Evolutionary conservation across 352 stramenopile genomes (phyloP).

Genomic region (Phytophthora agathidicida): DNA sequence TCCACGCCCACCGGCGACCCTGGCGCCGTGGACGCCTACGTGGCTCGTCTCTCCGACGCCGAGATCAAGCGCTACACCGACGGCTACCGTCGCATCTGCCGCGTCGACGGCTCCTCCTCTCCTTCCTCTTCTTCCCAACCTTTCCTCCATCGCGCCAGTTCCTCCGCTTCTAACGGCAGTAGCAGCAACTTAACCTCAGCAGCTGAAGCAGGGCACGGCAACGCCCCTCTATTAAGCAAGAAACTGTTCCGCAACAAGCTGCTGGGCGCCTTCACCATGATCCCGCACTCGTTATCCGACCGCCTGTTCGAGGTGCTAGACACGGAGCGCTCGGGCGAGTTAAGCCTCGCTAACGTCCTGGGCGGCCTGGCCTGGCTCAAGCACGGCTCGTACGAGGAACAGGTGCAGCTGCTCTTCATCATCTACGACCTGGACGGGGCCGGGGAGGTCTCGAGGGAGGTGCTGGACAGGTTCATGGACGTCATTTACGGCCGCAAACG

Average conservation of each 20-base stretch:
- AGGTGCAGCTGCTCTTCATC: constrained; percentile 79
- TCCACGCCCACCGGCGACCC: constrained; percentile 10
- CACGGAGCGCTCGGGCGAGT: constrained; percentile 59
- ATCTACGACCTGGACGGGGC: constrained; percentile 84
- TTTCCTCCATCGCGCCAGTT: constrained; percentile 18
- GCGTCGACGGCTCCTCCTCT: constrained; percentile 35
- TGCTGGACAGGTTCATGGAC: constrained; percentile 85
- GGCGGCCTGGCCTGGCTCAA: constrained; percentile 79
- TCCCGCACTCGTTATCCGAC: constrained; percentile 83
- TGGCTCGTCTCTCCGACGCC: constrained; percentile 56
- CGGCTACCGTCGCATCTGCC: constrained; percentile 75
- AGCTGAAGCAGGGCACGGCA: constrained; percentile 3
- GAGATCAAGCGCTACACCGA: constrained; percentile 79
- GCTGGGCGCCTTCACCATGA: constrained; percentile 76
- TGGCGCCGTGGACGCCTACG: constrained; percentile 42
- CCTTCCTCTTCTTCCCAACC: constrained; percentile 7
- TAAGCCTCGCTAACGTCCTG: constrained; percentile 71
- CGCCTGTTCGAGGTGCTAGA: constrained; percentile 88
- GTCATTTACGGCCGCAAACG: constrained; percentile 78
- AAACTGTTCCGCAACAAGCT: constrained; percentile 85
- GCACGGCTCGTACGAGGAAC: constrained; percentile 73
- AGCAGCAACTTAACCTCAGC: constrained; percentile 22
- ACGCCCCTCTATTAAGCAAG: constrained; percentile 50
- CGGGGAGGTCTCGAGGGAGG: constrained; percentile 66
- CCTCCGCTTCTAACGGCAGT: constrained; percentile 22